phyloP scores from a whole-genome alignment of 1,284 basidiomycete genomes.

The Pseudozyma sp. region DNA sequence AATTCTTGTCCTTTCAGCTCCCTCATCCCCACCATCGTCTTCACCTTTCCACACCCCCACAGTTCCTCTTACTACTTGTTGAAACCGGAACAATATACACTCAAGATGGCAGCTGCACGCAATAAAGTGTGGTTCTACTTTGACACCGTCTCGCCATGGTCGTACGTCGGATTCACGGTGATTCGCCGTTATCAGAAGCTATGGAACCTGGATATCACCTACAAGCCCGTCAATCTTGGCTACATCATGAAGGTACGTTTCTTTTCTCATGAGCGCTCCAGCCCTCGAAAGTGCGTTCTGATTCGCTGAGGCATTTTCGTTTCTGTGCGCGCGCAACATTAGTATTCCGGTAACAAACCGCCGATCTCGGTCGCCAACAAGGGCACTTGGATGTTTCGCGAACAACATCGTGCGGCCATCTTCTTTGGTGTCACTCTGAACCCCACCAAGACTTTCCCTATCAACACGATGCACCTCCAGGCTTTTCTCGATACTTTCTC shows the following conservation, averaged over 20 bases:
- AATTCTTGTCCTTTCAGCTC: too few species aligned
- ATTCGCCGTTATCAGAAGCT: slow-evolving; percentile 50
- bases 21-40: not conserved
- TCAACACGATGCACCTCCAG: slow-evolving; percentile 58
- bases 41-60: not conserved
- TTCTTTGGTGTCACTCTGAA: slow-evolving; percentile 62
- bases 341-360: slow-evolving; percentile 61
- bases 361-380: slow-evolving; percentile 65
- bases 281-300: too few species aligned
- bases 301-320: too few species aligned
- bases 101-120: slow-evolving; percentile 13
- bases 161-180: slow-evolving; percentile 57
- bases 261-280: too few species aligned
- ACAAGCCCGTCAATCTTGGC: slow-evolving; percentile 57
- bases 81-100: too few species aligned
- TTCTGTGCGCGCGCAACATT: too few species aligned
- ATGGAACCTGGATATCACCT: slow-evolving; percentile 61
- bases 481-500: slow-evolving; percentile 44
- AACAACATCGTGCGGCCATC: slow-evolving; percentile 44
- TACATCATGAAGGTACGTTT: slow-evolving; percentile 65
- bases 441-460: slow-evolving; percentile 54
- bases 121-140: slow-evolving; percentile 60
- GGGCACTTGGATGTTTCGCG: slow-evolving; percentile 55
- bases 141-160: slow-evolving; percentile 67
- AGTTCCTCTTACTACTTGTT: not conserved